These are phyloP conservation scores for Epichloe festucae DNA, from an alignment of 2,329 filamentous ascomycete species.

Conservation along the genomic window DNA sequence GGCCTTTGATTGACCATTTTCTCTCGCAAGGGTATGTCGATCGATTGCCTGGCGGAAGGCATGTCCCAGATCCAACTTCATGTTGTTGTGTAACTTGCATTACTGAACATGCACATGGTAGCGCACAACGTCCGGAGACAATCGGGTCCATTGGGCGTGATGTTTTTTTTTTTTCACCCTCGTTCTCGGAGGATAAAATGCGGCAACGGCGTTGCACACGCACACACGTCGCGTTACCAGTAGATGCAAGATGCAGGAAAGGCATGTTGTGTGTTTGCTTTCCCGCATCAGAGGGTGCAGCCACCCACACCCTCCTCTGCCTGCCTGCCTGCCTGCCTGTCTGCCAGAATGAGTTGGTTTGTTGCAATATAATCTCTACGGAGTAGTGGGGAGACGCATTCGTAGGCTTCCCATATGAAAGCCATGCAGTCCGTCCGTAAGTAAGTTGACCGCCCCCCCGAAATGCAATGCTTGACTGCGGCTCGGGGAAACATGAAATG, in stretches of 20 bases:
- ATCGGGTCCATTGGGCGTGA: neutral
- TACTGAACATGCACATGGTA: neutral
- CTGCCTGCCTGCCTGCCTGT: too few relatives aligned
- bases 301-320: too few relatives aligned
- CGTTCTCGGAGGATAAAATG: neutral
- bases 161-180: neutral
- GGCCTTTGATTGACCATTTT: neutral
- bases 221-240: neutral
- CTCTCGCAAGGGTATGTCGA: neutral
- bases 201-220: too few relatives aligned
- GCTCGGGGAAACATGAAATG: neutral
- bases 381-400: neutral
- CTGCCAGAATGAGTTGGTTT: neutral
- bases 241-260: neutral
- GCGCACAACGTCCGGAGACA: neutral
- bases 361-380: neutral
- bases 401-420: too few relatives aligned
- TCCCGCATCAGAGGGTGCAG: neutral
- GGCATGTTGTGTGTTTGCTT: neutral
- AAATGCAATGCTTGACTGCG: neutral
- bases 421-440: neutral
- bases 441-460: neutral
- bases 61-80: neutral
- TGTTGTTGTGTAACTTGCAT: neutral
- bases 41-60: neutral